These are phyloP conservation scores for Teratosphaeria viscida DNA, from an alignment of 2,329 filamentous ascomycete species.

Conservation along the genomic window DNA sequence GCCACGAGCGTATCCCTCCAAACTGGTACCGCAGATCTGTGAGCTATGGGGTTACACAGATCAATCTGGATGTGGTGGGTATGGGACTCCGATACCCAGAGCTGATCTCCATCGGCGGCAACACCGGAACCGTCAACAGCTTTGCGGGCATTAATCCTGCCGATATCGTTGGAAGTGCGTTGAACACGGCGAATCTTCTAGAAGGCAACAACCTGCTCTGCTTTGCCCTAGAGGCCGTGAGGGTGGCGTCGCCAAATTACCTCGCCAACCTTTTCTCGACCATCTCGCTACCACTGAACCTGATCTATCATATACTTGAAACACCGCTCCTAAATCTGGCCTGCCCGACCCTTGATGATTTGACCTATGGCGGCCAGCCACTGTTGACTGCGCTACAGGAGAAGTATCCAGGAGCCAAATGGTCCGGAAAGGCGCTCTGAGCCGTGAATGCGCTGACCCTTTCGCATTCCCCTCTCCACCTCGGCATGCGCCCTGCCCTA, in stretches of 20 bases:
- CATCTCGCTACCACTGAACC: not conserved
- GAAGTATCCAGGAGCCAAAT: not conserved
- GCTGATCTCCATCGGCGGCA: conserved; percentile 20
- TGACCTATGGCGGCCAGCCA: not conserved
- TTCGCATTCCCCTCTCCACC: no score
- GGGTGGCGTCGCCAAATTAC: conserved; percentile 23
- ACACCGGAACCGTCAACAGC: conserved; percentile 14
- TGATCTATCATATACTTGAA: not conserved
- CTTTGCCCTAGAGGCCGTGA: conserved; percentile 24
- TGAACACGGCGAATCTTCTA: conserved; percentile 11
- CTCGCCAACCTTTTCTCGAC: conserved; percentile 18
- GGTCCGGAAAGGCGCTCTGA: not conserved
- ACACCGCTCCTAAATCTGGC: not conserved
- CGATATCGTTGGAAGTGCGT: conserved; percentile 19
- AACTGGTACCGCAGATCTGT: conserved; percentile 12
- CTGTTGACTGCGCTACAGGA: not conserved
- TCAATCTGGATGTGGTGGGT: conserved; percentile 13
- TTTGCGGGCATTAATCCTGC: conserved; percentile 16
- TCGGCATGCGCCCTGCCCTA: no score
- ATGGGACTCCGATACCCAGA: conserved; percentile 18
- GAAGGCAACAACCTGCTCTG: conserved; percentile 30
- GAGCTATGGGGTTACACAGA: conserved; percentile 16
- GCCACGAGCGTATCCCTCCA: conserved; percentile 17
- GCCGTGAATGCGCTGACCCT: not conserved
- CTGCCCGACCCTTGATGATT: not conserved